These are phyloP conservation scores for Phytophthora pini DNA, from an alignment of 352 stramenopile genomes.

Conservation along the genomic window DNA sequence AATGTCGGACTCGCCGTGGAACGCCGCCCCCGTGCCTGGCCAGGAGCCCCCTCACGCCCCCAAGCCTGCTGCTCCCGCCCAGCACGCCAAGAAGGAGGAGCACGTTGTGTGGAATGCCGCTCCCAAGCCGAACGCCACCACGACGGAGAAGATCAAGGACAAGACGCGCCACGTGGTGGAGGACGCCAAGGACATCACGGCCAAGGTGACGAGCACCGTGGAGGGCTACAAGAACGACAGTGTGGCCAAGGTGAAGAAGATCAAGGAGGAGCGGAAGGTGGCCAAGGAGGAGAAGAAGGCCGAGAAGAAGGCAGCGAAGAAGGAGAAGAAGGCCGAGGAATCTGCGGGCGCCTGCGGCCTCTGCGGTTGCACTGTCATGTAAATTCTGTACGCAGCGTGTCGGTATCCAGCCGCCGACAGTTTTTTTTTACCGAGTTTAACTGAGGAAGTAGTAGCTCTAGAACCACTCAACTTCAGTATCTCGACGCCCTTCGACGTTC, in stretches of 20 bases:
- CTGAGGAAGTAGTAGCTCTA: slow-evolving; percentile 31
- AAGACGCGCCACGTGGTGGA: slow-evolving; percentile 49
- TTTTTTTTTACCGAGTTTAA: slow-evolving; percentile 27
- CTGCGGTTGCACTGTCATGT: slow-evolving; percentile 71
- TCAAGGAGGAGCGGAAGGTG: slow-evolving; percentile 56
- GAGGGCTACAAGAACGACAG: slow-evolving; percentile 81
- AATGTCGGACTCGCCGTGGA: slow-evolving; percentile 57
- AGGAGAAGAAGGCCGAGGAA: slow-evolving; percentile 50
- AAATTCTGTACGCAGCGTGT: slow-evolving; percentile 22
- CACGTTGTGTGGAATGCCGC: slow-evolving; percentile 50
- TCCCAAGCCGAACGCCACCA: slow-evolving; percentile 45
- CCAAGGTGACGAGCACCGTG: slow-evolving; percentile 52
- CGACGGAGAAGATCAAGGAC: slow-evolving; percentile 52
- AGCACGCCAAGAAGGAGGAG: slow-evolving; percentile 50
- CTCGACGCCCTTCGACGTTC: slow-evolving; percentile 32
- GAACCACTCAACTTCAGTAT: slow-evolving; percentile 16
- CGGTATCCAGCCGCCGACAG: background rate
- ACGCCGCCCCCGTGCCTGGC: slow-evolving; percentile 47
- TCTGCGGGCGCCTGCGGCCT: slow-evolving; percentile 59
- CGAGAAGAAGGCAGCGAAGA: slow-evolving; percentile 42
- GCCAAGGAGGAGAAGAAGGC: slow-evolving; percentile 55
- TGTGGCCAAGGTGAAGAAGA: slow-evolving; percentile 66
- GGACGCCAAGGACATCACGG: slow-evolving; percentile 50
- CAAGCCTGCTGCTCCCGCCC: slow-evolving; percentile 27
- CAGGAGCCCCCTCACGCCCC: slow-evolving; percentile 31